These are phyloP conservation scores for Melastoma malabathricum DNA, from an alignment of 345 rosid genomes.

Conservation along the genomic window DNA sequence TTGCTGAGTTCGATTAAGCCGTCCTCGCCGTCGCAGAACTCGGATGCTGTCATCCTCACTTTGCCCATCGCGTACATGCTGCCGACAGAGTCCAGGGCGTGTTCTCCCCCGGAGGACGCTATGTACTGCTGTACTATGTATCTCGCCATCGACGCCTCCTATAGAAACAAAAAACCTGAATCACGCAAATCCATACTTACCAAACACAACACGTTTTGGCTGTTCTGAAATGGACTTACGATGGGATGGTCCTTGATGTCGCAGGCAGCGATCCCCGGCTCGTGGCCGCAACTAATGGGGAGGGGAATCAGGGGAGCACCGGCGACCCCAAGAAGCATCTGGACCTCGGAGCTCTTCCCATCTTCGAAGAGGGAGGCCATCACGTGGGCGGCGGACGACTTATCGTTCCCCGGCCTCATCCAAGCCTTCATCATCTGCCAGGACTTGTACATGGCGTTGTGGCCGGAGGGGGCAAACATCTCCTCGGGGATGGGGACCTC, in stretches of 20 bases:
- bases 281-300: slow-evolving; percentile 29
- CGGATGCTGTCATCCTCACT: slow-evolving; percentile 83
- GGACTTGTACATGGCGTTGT: slow-evolving; percentile 15
- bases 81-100: slow-evolving; percentile 36
- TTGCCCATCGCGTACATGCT: slow-evolving; percentile 95
- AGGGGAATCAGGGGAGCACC: slow-evolving; percentile 95
- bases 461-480: slow-evolving; percentile 32
- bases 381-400: slow-evolving; percentile 17
- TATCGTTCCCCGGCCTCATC: slow-evolving; percentile 38
- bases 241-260: slow-evolving; percentile 14
- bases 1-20: slow-evolving; percentile 35
- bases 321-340: slow-evolving; percentile 81
- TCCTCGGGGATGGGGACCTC: slow-evolving; percentile 98
- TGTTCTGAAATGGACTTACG: slow-evolving; percentile 20
- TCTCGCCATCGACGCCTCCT: slow-evolving; percentile 87
- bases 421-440: slow-evolving; percentile 84
- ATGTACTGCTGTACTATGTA: slow-evolving; percentile 85
- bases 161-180: neutral
- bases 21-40: slow-evolving; percentile 43
- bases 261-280: slow-evolving; percentile 32
- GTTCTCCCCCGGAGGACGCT: slow-evolving; percentile 86
- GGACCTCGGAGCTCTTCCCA: slow-evolving; percentile 62
- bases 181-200: neutral
- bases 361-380: slow-evolving; percentile 31
- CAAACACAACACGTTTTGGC: neutral